A percentile compares a stretch with the other conserved stretches of the same genome.
These are phyloP conservation scores for Lactifluus echinatus DNA, from an alignment of 768 basidiomycete genomes.

Conservation along the genomic window DNA sequence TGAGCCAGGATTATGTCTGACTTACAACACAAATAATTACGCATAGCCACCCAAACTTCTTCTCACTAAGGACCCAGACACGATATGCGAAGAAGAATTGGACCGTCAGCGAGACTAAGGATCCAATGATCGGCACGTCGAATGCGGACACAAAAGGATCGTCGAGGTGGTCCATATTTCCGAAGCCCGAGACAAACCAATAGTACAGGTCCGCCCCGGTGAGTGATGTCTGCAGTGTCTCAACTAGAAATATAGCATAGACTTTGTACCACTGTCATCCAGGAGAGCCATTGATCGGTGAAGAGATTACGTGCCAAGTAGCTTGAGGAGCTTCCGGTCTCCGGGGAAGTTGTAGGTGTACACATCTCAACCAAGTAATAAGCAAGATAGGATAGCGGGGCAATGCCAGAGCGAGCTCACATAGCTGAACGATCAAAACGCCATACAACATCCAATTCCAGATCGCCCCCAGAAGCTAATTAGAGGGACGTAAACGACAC, in stretches of 20 bases:
- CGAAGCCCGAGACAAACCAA: slow-evolving; percentile 8
- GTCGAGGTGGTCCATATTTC: background rate
- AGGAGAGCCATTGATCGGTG: background rate
- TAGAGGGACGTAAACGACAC: background rate
- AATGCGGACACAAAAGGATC: background rate
- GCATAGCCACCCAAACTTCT: background rate
- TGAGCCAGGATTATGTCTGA: background rate
- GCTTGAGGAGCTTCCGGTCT: background rate
- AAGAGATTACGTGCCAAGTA: background rate
- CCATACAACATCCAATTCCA: slow-evolving; percentile 12
- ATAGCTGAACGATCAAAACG: slow-evolving; percentile 1
- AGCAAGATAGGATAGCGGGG: background rate
- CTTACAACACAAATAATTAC: background rate
- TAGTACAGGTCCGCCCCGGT: slow-evolving; percentile 4
- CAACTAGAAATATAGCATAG: background rate
- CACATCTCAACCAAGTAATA: background rate
- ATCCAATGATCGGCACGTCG: slow-evolving; percentile 2
- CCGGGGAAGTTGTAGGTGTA: slow-evolving; percentile 8
- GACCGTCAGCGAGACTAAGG: background rate
- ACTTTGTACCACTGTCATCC: background rate
- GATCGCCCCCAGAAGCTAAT: background rate
- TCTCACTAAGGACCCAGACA: slow-evolving; percentile 5
- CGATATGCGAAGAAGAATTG: slow-evolving; percentile 11
- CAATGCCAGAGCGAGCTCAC: background rate
- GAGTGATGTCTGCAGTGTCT: slow-evolving; percentile 4